Evolutionary conservation across 2,329 filamentous ascomycete species (phyloP).

Genomic region (Talaromyces sp.): DNA sequence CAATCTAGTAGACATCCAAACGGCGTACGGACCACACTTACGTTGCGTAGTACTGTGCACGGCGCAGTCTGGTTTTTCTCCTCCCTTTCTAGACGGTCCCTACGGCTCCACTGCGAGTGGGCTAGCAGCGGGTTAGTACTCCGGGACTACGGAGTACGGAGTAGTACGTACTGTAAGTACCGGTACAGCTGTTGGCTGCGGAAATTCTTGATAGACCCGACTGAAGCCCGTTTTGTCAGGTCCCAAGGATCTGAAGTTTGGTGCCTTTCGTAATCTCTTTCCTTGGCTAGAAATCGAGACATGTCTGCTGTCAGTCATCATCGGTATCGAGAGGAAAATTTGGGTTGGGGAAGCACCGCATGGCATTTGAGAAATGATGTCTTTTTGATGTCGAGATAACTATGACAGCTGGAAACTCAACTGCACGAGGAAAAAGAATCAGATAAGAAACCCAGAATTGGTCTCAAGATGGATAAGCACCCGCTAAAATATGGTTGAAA

Average conservation of each 20-base stretch:
- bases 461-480: conserved; percentile 2
- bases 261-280: background rate
- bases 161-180: no score
- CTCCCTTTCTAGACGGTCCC: background rate
- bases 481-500: background rate
- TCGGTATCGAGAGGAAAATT: background rate
- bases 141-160: background rate
- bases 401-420: background rate
- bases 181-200: background rate
- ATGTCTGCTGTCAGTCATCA: background rate
- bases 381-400: background rate
- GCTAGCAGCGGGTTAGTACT: background rate
- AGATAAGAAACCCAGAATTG: background rate
- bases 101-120: background rate
- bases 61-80: background rate
- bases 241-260: background rate
- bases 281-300: background rate
- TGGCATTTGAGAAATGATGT: background rate
- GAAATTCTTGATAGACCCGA: background rate
- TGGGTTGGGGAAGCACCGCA: background rate
- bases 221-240: background rate
- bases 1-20: background rate
- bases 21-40: no score
- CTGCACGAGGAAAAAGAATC: background rate
- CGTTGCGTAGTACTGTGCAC: background rate